phyloP scores from a whole-genome alignment of 345 rosid species.

The Conringia planisiliqua region DNA sequence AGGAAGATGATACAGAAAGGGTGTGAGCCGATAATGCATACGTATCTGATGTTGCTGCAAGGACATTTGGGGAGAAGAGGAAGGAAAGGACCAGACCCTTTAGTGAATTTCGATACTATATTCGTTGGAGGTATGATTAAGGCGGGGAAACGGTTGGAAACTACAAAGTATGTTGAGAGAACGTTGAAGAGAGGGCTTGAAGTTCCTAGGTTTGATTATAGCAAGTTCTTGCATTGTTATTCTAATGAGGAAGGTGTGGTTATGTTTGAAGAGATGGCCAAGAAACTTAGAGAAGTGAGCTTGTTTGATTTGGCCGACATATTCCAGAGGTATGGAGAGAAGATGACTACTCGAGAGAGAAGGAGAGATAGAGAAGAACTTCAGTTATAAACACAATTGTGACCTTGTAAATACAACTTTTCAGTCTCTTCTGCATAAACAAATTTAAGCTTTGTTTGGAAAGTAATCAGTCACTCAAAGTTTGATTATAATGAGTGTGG shows the following conservation, averaged over 20 bases:
- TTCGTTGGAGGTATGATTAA: slow-evolving; percentile 90
- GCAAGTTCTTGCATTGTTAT: slow-evolving; percentile 71
- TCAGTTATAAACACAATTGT: slow-evolving; percentile 4
- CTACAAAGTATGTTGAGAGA: slow-evolving; percentile 77
- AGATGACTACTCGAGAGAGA: slow-evolving; percentile 84
- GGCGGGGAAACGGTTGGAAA: slow-evolving; percentile 71
- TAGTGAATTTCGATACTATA: slow-evolving; percentile 74
- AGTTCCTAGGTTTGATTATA: slow-evolving; percentile 86
- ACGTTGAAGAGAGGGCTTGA: slow-evolving; percentile 58
- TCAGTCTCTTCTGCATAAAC: neutral
- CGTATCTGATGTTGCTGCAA: slow-evolving; percentile 77
- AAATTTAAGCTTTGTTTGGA: neutral
- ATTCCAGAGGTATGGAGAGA: slow-evolving; percentile 69
- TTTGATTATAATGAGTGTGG: neutral
- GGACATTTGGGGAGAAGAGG: slow-evolving; percentile 92
- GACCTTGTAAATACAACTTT: neutral
- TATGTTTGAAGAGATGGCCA: slow-evolving; percentile 64
- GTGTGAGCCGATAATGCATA: slow-evolving; percentile 89
- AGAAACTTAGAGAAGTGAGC: slow-evolving; percentile 65
- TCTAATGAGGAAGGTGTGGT: slow-evolving; percentile 70
- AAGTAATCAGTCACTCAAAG: neutral
- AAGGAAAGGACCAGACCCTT: slow-evolving; percentile 69
- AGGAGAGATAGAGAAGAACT: slow-evolving; percentile 51
- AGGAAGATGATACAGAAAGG: slow-evolving; percentile 77
- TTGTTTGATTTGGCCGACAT: slow-evolving; percentile 82